Base-by-base conservation (phyloP, 192 early-diverging fungal species). In the Linnemannia elongata region DNA sequence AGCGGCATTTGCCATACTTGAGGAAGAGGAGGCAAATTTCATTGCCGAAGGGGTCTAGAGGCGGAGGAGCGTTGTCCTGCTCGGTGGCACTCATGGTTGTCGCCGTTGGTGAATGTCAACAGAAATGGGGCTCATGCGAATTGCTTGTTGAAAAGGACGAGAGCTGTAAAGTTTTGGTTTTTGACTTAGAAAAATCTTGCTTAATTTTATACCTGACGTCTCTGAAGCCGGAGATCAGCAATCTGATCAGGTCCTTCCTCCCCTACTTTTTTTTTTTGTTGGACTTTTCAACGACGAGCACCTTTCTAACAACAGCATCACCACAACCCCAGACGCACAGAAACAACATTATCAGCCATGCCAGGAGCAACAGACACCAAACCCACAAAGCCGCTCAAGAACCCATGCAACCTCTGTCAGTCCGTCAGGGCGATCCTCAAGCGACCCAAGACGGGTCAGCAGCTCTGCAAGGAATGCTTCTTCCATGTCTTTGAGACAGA, bases 401-500 rank as follows among this genome's bases (percentile, higher is more conserved):
- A 81, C 60, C 85, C 85, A 36, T 87, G 85, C 68, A 87, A 87
- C 47, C 79, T 87, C 38, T 98, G 97, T 89, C 88, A 91, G 20
- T 76, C 76, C 6, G 90, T 93, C 24, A 88, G 93, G 47, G 97
- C 98, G 3, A 93, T 96, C n/a, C 91, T 99, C 63, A 97, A 96
- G 72, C 94, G 97, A 39, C 98, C 98, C 3, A 98, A 98, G 86
- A 99, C 97, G 0, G 94, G 92, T 0, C 95, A 98, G 83, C 92
- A 94, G 71, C 94, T 98, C 35, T 99, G 98, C 91, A 92, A 93
- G 79, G 91, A 92, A 17, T 99, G 98, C 88, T 99, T 99, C 90
- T 99, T 93, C 89, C 83, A 92, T 83, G 96, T 97, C 10, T 97
- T 98, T 85, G 98, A 99, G 80, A 96, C 94, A 39, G 97, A 97